A percentile compares a stretch with the other conserved stretches of the same genome.
phyloP scores from a whole-genome alignment of 257 asterid genomes.

The Echium plantagineum region DNA sequence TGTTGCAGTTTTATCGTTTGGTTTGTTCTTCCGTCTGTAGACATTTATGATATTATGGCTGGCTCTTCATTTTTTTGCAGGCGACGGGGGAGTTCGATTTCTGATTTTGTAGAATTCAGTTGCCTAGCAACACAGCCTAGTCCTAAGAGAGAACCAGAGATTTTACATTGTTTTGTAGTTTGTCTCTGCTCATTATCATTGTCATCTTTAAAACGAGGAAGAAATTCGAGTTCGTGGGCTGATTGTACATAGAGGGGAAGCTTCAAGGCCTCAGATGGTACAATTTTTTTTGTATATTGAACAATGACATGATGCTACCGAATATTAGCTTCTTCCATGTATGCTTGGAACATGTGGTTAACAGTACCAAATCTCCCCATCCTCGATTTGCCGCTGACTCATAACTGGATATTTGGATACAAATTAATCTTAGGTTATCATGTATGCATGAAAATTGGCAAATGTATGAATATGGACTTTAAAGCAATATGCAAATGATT shows the following conservation, averaged over 20 bases:
- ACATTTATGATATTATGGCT: background rate
- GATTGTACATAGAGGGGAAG: slow-evolving; percentile 28
- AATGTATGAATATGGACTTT: too few relatives aligned
- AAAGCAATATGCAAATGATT: too few relatives aligned
- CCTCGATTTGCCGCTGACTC: too few relatives aligned
- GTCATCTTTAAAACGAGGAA: slow-evolving; percentile 15
- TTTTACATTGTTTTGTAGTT: slow-evolving; percentile 8
- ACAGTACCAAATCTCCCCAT: too few relatives aligned
- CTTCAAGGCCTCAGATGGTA: slow-evolving; percentile 8
- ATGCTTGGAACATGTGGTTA: too few relatives aligned
- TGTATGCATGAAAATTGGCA: too few relatives aligned
- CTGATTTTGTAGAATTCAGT: slow-evolving; percentile 28
- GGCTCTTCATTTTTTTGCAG: slow-evolving; percentile 22
- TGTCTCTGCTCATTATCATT: slow-evolving; percentile 18
- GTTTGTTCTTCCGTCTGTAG: background rate
- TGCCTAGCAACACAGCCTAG: background rate
- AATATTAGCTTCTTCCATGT: too few relatives aligned
- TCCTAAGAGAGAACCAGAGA: slow-evolving; percentile 13
- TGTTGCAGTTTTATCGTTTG: background rate
- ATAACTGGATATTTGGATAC: too few relatives aligned
- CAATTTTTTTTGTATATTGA: background rate
- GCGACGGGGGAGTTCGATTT: slow-evolving; percentile 84
- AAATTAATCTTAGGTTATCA: too few relatives aligned
- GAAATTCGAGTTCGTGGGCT: slow-evolving; percentile 17
- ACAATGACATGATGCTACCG: too few relatives aligned